Percentiles rank a stretch among this genome's conserved stretches.
Conservation (phyloP, 2,329 filamentous ascomycete species). For the Juglanconis sp. region DNA sequence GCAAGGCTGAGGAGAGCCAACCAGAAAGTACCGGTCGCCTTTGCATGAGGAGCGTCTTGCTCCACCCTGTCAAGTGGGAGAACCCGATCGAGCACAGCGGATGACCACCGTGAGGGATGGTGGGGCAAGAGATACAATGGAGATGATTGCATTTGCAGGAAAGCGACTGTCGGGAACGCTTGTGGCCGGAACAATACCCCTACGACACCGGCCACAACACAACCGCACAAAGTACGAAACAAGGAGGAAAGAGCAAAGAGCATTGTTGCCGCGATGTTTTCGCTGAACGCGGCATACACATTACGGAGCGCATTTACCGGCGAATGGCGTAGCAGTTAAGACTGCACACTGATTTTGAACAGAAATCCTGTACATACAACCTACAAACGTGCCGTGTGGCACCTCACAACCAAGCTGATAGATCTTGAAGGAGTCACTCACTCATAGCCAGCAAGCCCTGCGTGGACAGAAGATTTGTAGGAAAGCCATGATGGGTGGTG, state of each 20-base stretch:
- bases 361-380: slow-evolving; percentile 12
- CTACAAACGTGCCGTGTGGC: not conserved
- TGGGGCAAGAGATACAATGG: not conserved
- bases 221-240: not conserved
- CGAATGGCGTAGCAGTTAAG: slow-evolving; percentile 16
- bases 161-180: no score
- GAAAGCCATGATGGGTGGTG: no score
- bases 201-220: not conserved
- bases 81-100: slow-evolving; percentile 40
- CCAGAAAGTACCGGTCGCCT: slow-evolving; percentile 57
- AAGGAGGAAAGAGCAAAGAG: not conserved
- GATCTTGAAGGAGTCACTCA: not conserved
- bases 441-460: no score
- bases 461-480: no score
- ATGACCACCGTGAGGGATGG: not conserved
- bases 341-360: slow-evolving; percentile 7
- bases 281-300: not conserved
- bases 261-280: not conserved
- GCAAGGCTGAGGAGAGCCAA: slow-evolving; percentile 48
- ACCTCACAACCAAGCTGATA: not conserved
- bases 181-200: not conserved
- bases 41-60: slow-evolving; percentile 74
- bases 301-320: slow-evolving; percentile 7
- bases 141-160: slow-evolving; percentile 1
- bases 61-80: slow-evolving; percentile 77